Evolutionary conservation across 2,329 filamentous ascomycete genomes (phyloP), one percentile per base, ranked within the genome.

Genomic region (Claviceps sorghi): DNA sequence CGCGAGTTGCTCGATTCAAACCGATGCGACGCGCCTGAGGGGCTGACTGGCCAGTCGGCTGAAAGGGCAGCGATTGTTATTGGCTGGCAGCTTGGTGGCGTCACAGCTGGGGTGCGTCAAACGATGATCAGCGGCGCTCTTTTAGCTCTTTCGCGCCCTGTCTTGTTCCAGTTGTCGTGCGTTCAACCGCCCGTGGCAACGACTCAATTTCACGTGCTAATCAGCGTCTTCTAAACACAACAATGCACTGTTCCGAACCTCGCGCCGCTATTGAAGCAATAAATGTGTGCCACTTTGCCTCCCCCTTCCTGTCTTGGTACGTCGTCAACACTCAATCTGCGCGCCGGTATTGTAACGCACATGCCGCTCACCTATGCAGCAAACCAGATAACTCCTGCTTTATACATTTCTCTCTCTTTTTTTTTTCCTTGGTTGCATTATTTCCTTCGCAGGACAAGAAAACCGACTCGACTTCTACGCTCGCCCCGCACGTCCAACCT

Each of bases 401-500:
- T 15, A 19, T 43, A 13, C n/a, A n/a, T n/a, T n/a, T n/a, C n/a
- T n/a, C n/a, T n/a, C n/a, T n/a, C n/a, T 19, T 5, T 15, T 34
- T 21, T 47, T 19, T 46, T 46, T 5, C 7, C 17, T 11, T 19
- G 13, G 2, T 1, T 13, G 5, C n/a, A 47, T 22, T 11, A 29
- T 26, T 17, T 5, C 47, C 13, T 48, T 11, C 26, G 32, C 34
- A 30, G 9, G 34, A 29, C 21, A 9, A 38, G 26, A 9, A 29
- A 19, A 4, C 13, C 8, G 5, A 44, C 11, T 4, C 9, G 6
- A 9, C 19, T 15, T 19, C 6, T 51, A 56, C 19, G 58, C 58
- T 21, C 50, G 50, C 5, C 84, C 88, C 49, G 93, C 89, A 58
- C 82, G 77, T 15, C 93, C 93, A 57, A 94, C 76, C 69, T 98